Conservation (phyloP, 2,329 filamentous ascomycete species). For the Hortaea werneckii region DNA sequence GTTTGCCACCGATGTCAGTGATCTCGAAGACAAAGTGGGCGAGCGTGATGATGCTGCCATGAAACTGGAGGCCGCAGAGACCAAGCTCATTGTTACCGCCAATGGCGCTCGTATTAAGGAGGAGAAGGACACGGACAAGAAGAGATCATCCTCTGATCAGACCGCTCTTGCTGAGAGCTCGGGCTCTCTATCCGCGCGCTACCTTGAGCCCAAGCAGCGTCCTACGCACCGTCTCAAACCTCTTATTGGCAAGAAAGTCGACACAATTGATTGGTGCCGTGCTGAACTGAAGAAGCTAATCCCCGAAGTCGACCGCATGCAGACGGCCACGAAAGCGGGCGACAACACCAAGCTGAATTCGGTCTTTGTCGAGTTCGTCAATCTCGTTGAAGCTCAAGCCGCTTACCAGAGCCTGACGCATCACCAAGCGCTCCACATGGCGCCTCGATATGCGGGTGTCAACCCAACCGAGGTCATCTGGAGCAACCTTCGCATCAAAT, state of each 20-base stretch:
- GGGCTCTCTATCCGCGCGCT: slow-evolving; percentile 61
- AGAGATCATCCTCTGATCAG: slow-evolving; percentile 32
- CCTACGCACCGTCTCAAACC: slow-evolving; percentile 67
- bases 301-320: slow-evolving; percentile 58
- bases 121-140: slow-evolving; percentile 40
- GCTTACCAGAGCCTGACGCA: slow-evolving; percentile 82
- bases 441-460: slow-evolving; percentile 74
- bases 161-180: slow-evolving; percentile 50
- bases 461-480: slow-evolving; percentile 78
- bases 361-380: slow-evolving; percentile 84
- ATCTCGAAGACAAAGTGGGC: slow-evolving; percentile 70
- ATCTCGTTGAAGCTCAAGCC: slow-evolving; percentile 71
- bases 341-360: slow-evolving; percentile 58
- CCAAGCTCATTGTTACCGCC: slow-evolving; percentile 69
- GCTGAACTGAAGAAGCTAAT: slow-evolving; percentile 65
- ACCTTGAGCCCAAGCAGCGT: slow-evolving; percentile 62
- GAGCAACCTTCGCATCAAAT: slow-evolving; percentile 70
- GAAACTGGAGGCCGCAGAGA: slow-evolving; percentile 77
- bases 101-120: slow-evolving; percentile 62
- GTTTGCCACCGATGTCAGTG: slow-evolving; percentile 66
- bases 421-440: slow-evolving; percentile 78
- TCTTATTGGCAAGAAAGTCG: slow-evolving; percentile 75
- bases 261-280: slow-evolving; percentile 86
- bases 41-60: slow-evolving; percentile 71
- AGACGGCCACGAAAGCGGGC: slow-evolving; percentile 55